phyloP scores from a whole-genome alignment of 2,329 filamentous ascomycete species.

The Chaetomium globosum region DNA sequence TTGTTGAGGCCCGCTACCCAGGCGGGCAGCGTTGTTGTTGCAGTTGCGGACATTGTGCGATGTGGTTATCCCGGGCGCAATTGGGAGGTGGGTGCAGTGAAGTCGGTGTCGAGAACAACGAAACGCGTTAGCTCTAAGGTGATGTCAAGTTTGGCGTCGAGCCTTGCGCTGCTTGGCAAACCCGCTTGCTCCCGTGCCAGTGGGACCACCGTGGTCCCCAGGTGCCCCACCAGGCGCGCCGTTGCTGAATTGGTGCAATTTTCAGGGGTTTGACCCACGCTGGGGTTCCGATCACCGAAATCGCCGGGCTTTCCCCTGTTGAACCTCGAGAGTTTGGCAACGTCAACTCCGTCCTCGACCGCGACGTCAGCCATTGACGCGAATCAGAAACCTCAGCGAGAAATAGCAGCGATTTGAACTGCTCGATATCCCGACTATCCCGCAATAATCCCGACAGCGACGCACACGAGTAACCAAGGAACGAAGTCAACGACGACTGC shows the following conservation, averaged over 20 bases:
- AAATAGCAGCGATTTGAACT: not conserved
- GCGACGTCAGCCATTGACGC: slow-evolving; percentile 4
- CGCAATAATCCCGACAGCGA: not conserved
- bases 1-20: slow-evolving; percentile 83
- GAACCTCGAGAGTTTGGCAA: not conserved
- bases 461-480: not conserved
- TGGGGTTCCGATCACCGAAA: slow-evolving; percentile 16
- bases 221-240: slow-evolving; percentile 13
- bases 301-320: slow-evolving; percentile 13
- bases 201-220: slow-evolving; percentile 13
- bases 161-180: slow-evolving; percentile 27
- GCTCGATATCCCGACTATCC: not conserved
- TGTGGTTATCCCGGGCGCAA: not conserved
- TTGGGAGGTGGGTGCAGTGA: not conserved
- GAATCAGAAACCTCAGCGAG: not conserved
- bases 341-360: slow-evolving; percentile 5
- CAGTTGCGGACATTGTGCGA: slow-evolving; percentile 36
- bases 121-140: not conserved
- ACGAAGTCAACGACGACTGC: not conserved
- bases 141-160: slow-evolving; percentile 27
- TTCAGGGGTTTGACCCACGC: slow-evolving; percentile 26
- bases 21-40: slow-evolving; percentile 54
- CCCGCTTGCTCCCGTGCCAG: slow-evolving; percentile 25
- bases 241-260: slow-evolving; percentile 20
- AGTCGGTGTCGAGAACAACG: not conserved